phyloP scores from a whole-genome alignment of 2,329 filamentous ascomycete genomes.

The Cytospora schulzeri region DNA sequence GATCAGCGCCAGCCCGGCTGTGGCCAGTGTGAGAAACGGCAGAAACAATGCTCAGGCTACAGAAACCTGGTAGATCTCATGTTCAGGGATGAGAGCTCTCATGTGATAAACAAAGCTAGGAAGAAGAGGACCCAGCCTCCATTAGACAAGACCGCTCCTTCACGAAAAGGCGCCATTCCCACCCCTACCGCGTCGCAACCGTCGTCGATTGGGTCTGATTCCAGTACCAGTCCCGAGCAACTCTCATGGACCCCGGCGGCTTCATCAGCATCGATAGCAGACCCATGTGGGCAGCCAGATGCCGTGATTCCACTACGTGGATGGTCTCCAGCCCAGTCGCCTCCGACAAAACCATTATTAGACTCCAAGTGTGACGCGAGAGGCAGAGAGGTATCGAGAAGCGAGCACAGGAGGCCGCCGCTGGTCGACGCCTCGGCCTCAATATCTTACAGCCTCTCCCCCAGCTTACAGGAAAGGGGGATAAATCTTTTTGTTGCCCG shows the following conservation, averaged over 20 bases:
- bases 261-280: conserved; percentile 6
- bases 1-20: conserved; percentile 55
- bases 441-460: conserved; percentile 16
- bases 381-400: neutral
- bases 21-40: conserved; percentile 56
- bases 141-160: conserved; percentile 7
- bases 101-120: conserved; percentile 55
- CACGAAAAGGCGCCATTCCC: conserved; percentile 5
- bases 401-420: conserved; percentile 1
- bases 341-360: conserved; percentile 12
- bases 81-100: conserved; percentile 59
- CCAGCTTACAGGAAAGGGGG: conserved; percentile 23
- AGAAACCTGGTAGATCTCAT: conserved; percentile 58
- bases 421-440: neutral
- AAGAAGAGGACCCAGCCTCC: conserved; percentile 32
- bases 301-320: conserved; percentile 1
- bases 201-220: conserved; percentile 13
- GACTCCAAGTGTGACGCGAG: conserved; percentile 5
- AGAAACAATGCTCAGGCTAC: conserved; percentile 57
- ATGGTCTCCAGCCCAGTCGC: conserved; percentile 3
- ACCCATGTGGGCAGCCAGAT: neutral
- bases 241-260: neutral
- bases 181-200: conserved; percentile 29
- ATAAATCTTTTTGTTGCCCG: conserved; percentile 21
- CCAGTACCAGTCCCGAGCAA: conserved; percentile 8